Evolutionary conservation across 345 rosid species (phyloP).

Genomic region (Moringa oleifera): DNA sequence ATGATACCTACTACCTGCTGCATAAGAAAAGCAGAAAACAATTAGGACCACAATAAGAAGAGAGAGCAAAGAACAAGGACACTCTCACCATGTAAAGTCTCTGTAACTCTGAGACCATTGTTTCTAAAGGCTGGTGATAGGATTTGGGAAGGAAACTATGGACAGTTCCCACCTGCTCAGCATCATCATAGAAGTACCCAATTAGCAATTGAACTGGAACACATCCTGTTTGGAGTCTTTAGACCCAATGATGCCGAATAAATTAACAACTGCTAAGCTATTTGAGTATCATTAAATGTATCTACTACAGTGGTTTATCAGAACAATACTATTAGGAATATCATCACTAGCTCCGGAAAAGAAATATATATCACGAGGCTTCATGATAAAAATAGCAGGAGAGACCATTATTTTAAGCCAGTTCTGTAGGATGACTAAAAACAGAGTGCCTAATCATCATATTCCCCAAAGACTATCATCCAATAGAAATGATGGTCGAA

Average conservation of each 20-base stretch:
- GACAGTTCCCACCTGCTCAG: neutral
- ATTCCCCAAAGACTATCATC: neutral
- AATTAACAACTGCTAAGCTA: neutral
- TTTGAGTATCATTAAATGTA: neutral
- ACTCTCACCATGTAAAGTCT: neutral
- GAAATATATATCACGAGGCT: neutral
- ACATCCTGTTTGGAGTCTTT: neutral
- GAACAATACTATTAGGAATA: no score
- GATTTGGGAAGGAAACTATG: neutral
- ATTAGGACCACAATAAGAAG: neutral
- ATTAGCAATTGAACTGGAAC: neutral
- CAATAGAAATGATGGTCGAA: neutral
- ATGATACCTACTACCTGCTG: neutral
- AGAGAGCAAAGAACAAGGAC: constrained; percentile 11
- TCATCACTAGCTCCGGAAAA: neutral
- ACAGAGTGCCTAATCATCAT: neutral
- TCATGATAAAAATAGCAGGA: neutral
- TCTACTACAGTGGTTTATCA: no score
- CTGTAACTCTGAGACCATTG: neutral
- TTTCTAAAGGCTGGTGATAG: neutral
- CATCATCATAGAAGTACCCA: neutral
- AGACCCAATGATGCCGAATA: neutral
- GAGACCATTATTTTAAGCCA: neutral
- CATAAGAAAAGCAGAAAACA: neutral
- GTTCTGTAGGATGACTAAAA: neutral